Percentiles rank a stretch among this genome's conserved stretches.
Evolutionary conservation across 805 yeast genomes (phyloP).

Genomic region (Cyberlindnera nakhonratchasimensis): DNA sequence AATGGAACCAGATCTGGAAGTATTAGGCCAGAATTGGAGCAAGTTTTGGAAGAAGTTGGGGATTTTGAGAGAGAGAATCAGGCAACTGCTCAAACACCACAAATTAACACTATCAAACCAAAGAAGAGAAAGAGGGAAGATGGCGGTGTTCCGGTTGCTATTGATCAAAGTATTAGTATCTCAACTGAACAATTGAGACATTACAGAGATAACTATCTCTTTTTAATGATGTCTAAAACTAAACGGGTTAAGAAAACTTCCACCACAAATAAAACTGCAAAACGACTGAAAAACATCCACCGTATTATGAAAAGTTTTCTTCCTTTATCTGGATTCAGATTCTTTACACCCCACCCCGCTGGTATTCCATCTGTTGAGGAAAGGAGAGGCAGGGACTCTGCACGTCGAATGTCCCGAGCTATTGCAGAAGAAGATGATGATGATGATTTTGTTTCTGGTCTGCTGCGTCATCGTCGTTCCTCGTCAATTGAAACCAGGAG

Average conservation of each 20-base stretch:
- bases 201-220: slow-evolving; percentile 25
- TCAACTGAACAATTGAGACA: slow-evolving; percentile 24
- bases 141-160: background rate
- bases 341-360: background rate
- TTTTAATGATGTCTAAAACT: slow-evolving; percentile 12
- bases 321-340: background rate
- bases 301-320: background rate
- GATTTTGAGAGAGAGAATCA: background rate
- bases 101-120: too few relatives aligned
- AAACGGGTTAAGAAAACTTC: slow-evolving; percentile 1
- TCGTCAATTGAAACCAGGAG: slow-evolving; percentile 26
- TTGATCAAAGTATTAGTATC: slow-evolving; percentile 21
- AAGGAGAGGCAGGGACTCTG: slow-evolving; percentile 7
- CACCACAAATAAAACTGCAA: background rate
- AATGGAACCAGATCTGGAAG: slow-evolving; percentile 6
- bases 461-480: slow-evolving; percentile 23
- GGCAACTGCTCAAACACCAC: background rate
- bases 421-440: slow-evolving; percentile 3
- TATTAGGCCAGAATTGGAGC: slow-evolving; percentile 11
- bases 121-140: slow-evolving; percentile 11
- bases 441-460: slow-evolving; percentile 26
- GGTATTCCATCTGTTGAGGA: background rate
- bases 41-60: slow-evolving; percentile 15
- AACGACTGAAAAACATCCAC: background rate
- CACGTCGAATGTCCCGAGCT: background rate